A percentile compares a stretch with the other conserved stretches of the same genome.
These are phyloP conservation scores for Primulina huaijiensis DNA, from an alignment of 257 asterid genomes.

Conservation along the genomic window DNA sequence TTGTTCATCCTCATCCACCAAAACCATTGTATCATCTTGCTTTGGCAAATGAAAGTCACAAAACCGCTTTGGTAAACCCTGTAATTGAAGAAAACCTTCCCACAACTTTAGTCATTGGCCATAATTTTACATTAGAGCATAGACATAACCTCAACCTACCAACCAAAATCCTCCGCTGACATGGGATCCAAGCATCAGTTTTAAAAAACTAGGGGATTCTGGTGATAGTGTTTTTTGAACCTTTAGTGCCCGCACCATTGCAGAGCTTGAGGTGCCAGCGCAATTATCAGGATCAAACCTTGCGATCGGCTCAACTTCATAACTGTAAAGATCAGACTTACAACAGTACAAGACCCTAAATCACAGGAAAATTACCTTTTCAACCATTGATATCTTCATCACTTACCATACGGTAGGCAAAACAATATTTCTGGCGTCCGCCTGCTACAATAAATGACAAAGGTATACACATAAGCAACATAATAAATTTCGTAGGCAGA, in stretches of 20 bases:
- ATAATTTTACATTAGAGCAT: not conserved
- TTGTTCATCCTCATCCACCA: constrained; percentile 47
- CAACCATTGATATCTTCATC: constrained; percentile 4
- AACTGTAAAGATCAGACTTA: constrained; percentile 23
- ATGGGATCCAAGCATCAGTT: constrained; percentile 55
- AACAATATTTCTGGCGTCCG: not conserved
- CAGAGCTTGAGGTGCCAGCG: constrained; percentile 29
- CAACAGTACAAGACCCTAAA: constrained; percentile 15
- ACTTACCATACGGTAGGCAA: not conserved
- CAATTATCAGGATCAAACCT: constrained; percentile 14
- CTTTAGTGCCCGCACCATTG: constrained; percentile 34
- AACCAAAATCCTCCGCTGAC: constrained; percentile 55
- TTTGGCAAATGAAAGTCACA: constrained; percentile 51
- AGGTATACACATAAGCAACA: not conserved
- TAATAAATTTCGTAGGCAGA: not conserved
- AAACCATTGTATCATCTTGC: constrained; percentile 40
- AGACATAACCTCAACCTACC: constrained; percentile 37
- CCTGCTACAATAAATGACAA: not conserved
- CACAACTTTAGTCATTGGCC: not conserved
- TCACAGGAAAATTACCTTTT: not conserved
- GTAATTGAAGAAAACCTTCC: constrained; percentile 19
- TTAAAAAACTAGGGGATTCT: constrained; percentile 45
- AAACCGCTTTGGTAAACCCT: constrained; percentile 55
- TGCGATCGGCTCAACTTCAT: constrained; percentile 24
- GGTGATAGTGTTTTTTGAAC: constrained; percentile 36